Percentiles rank a stretch among this genome's conserved stretches.
Evolutionary conservation across 805 yeast species (phyloP).

Genomic region (Candida ipomoeae): DNA sequence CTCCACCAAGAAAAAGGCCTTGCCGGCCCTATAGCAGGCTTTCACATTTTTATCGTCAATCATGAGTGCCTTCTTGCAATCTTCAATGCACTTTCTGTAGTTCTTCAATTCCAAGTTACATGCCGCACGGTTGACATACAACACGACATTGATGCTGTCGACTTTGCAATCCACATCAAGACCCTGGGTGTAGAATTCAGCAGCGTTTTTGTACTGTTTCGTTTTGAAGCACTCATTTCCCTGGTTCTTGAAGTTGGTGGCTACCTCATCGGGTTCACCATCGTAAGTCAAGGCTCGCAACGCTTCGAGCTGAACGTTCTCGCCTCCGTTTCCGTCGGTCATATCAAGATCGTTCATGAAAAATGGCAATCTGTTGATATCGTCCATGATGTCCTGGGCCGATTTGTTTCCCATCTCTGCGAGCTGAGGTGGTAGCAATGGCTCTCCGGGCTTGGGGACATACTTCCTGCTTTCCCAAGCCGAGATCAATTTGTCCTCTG

Average conservation of each 20-base stretch:
- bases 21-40: constrained; percentile 82
- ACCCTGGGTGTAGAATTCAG: constrained; percentile 76
- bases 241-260: constrained; percentile 82
- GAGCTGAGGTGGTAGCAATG: constrained; percentile 80
- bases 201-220: constrained; percentile 71
- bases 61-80: constrained; percentile 67
- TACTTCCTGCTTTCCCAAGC: constrained; percentile 42
- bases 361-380: constrained; percentile 81
- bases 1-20: constrained; percentile 68
- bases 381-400: constrained; percentile 70
- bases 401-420: constrained; percentile 57
- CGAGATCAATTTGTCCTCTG: constrained; percentile 23
- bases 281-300: constrained; percentile 88
- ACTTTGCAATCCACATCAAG: constrained; percentile 64
- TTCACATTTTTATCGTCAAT: constrained; percentile 69
- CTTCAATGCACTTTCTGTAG: constrained; percentile 81
- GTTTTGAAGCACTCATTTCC: constrained; percentile 83
- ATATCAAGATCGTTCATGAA: constrained; percentile 88
- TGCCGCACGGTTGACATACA: constrained; percentile 83
- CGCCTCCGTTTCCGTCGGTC: constrained; percentile 72
- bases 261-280: constrained; percentile 92
- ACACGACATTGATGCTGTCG: constrained; percentile 51
- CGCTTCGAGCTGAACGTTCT: constrained; percentile 76
- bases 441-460: constrained; percentile 53
- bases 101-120: constrained; percentile 83